phyloP scores from a whole-genome alignment of 306 rosid genomes.

The Acacia confusa region DNA sequence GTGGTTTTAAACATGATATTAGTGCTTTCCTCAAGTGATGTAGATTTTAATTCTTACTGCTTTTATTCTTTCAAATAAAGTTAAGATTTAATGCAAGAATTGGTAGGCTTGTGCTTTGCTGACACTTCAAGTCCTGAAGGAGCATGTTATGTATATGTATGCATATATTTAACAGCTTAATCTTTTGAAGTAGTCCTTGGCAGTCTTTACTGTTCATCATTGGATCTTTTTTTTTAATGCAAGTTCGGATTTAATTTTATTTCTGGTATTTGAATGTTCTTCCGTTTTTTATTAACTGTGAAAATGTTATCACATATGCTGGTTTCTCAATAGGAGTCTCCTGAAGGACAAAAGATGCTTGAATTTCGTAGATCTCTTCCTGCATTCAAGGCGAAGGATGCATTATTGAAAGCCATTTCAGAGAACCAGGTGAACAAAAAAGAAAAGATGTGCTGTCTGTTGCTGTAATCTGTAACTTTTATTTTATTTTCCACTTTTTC shows the following conservation, averaged over 20 bases:
- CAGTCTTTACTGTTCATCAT: not conserved
- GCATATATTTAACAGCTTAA: not conserved
- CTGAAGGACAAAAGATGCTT: slow-evolving; percentile 75
- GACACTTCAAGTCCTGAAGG: not conserved
- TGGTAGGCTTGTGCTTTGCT: not conserved
- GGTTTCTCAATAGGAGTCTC: slow-evolving; percentile 55
- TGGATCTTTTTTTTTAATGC: not conserved
- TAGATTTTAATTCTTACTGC: not conserved
- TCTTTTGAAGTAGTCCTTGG: not conserved
- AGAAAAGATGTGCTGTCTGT: slow-evolving; percentile 1
- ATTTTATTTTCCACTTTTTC: not conserved
- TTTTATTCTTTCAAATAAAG: not conserved
- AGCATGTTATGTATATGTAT: not conserved
- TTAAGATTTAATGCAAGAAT: not conserved
- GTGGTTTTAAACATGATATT: not conserved
- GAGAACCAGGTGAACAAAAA: slow-evolving; percentile 70
- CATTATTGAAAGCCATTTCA: slow-evolving; percentile 65
- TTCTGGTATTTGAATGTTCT: slow-evolving; percentile 16
- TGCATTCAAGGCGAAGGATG: slow-evolving; percentile 82
- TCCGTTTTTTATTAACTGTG: slow-evolving; percentile 22
- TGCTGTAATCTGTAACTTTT: slow-evolving; percentile 20
- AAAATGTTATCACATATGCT: slow-evolving; percentile 28
- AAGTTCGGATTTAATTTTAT: not conserved
- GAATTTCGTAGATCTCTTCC: slow-evolving; percentile 87
- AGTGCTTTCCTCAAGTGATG: not conserved